Percentiles rank a stretch among this genome's conserved stretches.
These are phyloP conservation scores for Arachnopeziza araneosa DNA, from an alignment of 2,329 filamentous ascomycete genomes.

Conservation along the genomic window DNA sequence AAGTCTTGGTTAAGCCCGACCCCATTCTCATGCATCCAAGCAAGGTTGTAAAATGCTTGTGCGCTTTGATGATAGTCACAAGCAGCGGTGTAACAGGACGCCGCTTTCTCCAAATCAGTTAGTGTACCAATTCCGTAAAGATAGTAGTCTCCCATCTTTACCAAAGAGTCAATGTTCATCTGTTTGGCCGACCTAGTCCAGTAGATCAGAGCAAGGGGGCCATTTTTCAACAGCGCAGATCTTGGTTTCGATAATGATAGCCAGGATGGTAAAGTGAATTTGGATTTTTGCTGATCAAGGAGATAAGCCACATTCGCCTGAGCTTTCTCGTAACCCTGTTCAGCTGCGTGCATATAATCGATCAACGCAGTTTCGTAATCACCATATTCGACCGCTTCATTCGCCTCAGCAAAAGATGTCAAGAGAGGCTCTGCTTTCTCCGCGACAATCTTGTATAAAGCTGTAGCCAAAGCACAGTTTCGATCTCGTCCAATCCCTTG, in stretches of 20 bases:
- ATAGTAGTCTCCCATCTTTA: constrained; percentile 99
- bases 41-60: constrained; percentile 93
- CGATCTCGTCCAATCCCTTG: constrained; percentile 60
- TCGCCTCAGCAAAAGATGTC: constrained; percentile 62
- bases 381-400: constrained; percentile 57
- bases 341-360: constrained; percentile 65
- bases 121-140: constrained; percentile 72
- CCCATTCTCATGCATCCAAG: constrained; percentile 99
- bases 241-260: constrained; percentile 31
- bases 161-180: constrained; percentile 83
- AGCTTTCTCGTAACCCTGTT: constrained; percentile 65
- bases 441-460: constrained; percentile 60
- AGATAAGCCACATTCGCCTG: constrained; percentile 70
- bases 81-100: constrained; percentile 85
- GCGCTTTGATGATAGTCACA: constrained; percentile 89
- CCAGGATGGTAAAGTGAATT: constrained; percentile 40
- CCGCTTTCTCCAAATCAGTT: constrained; percentile 75
- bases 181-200: constrained; percentile 95
- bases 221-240: constrained; percentile 47
- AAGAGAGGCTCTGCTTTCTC: constrained; percentile 51
- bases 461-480: constrained; percentile 60
- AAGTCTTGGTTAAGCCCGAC: constrained; percentile 91
- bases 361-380: constrained; percentile 60
- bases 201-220: constrained; percentile 63
- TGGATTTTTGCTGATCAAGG: constrained; percentile 56